Conservation (phyloP, 805 yeast species). For the Starmerella bacillaris region DNA sequence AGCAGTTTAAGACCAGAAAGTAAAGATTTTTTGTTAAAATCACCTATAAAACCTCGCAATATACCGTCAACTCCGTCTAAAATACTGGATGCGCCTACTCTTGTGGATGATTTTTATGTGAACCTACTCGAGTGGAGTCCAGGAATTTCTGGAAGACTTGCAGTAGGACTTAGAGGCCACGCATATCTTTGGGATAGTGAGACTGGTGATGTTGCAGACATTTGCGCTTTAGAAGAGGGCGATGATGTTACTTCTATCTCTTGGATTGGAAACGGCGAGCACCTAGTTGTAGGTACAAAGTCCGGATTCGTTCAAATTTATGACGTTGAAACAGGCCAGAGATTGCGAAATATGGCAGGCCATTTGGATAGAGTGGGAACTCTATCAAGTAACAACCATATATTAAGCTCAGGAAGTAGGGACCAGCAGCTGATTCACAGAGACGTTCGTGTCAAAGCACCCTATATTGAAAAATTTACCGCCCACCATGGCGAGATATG, state of each 20-base stretch:
- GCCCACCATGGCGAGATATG: slow-evolving; percentile 88
- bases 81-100: slow-evolving; percentile 88
- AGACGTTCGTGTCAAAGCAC: slow-evolving; percentile 78
- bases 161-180: slow-evolving; percentile 74
- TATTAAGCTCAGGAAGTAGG: slow-evolving; percentile 70
- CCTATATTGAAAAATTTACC: slow-evolving; percentile 51
- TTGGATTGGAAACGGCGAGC: slow-evolving; percentile 92
- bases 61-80: slow-evolving; percentile 79
- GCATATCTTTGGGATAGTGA: slow-evolving; percentile 85
- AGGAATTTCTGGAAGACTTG: slow-evolving; percentile 65
- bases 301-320: slow-evolving; percentile 82
- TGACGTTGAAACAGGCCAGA: slow-evolving; percentile 70
- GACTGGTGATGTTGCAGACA: slow-evolving; percentile 61
- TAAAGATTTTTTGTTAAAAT: slow-evolving; percentile 60
- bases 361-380: slow-evolving; percentile 73
- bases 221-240: slow-evolving; percentile 51
- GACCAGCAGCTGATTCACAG: slow-evolving; percentile 73
- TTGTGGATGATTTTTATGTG: slow-evolving; percentile 82
- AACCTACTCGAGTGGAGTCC: slow-evolving; percentile 93
- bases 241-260: slow-evolving; percentile 68
- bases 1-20: slow-evolving; percentile 54
- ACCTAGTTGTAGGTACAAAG: slow-evolving; percentile 79
- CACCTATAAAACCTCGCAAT: slow-evolving; percentile 58
- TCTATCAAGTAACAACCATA: slow-evolving; percentile 84
- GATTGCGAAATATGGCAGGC: slow-evolving; percentile 83